Evolutionary conservation across 2,329 filamentous ascomycete genomes (phyloP).

Genomic region (Exophiala sp.): DNA sequence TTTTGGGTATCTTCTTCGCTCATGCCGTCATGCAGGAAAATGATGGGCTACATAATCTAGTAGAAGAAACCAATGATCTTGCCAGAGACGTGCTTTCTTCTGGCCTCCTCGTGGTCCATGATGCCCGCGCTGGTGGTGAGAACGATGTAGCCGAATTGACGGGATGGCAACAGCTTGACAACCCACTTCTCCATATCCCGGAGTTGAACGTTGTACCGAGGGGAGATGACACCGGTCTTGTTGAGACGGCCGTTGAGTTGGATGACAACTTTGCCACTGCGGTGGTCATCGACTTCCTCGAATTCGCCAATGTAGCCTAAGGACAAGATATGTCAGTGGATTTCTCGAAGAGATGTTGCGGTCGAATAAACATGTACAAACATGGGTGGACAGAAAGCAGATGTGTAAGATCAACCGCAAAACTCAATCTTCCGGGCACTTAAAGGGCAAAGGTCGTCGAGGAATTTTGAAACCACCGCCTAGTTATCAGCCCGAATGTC

Average conservation of each 20-base stretch:
- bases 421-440: conserved; percentile 92
- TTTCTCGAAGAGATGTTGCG: conserved; percentile 60
- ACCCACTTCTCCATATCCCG: conserved; percentile 99
- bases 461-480: conserved; percentile 74
- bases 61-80: conserved; percentile 99
- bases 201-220: conserved; percentile 98
- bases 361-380: conserved; percentile 88
- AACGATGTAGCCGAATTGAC: conserved; percentile 99
- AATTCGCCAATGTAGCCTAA: conserved; percentile 98
- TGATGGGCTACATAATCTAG: conserved; percentile 47
- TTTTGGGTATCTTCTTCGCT: conserved; percentile 25
- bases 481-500: conserved; percentile 97
- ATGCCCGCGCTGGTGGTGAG: conserved; percentile 98
- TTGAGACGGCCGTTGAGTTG: conserved; percentile 98
- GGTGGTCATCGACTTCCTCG: conserved; percentile 99
- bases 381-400: conserved; percentile 53
- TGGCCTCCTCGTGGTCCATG: conserved; percentile 99
- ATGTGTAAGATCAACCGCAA: conserved; percentile 93
- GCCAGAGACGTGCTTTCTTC: conserved; percentile 97
- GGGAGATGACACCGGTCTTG: conserved; percentile 99
- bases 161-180: conserved; percentile 94
- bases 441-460: conserved; percentile 98
- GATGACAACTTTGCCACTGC: conserved; percentile 98
- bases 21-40: conserved; percentile 16
- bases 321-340: conserved; percentile 46